phyloP scores from a whole-genome alignment of 2,329 filamentous ascomycete species.

The Fusarium duplospermum region DNA sequence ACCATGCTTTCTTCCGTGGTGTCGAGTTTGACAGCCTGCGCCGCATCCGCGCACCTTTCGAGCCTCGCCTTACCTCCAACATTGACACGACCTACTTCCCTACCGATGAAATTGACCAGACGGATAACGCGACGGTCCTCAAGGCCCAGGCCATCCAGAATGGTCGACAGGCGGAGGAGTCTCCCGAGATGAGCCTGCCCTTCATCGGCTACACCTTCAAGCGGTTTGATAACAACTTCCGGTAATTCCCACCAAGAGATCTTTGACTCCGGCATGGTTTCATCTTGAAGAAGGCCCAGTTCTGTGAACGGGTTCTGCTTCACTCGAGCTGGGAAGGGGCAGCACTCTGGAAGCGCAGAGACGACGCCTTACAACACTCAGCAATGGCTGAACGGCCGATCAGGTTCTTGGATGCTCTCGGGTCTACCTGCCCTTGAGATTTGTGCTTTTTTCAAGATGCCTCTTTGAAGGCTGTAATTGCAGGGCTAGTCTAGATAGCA shows the following conservation, averaged over 20 bases:
- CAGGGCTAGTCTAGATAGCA: slow-evolving; percentile 22
- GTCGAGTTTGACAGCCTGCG: slow-evolving; percentile 95
- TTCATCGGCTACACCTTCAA: slow-evolving; percentile 82
- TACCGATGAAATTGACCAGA: slow-evolving; percentile 97
- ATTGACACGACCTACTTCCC: slow-evolving; percentile 99
- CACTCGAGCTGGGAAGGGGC: slow-evolving; percentile 1
- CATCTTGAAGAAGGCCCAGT: slow-evolving; percentile 14
- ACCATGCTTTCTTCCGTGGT: slow-evolving; percentile 94
- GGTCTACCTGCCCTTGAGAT: background rate
- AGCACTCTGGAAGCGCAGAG: slow-evolving; percentile 13
- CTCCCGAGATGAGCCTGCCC: slow-evolving; percentile 93
- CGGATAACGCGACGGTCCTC: slow-evolving; percentile 88
- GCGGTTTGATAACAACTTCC: slow-evolving; percentile 84
- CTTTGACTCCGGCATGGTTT: slow-evolving; percentile 1
- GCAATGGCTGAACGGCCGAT: slow-evolving; percentile 9
- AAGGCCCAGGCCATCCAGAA: slow-evolving; percentile 84
- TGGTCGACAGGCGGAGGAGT: slow-evolving; percentile 75
- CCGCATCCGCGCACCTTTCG: slow-evolving; percentile 93
- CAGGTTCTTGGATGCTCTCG: slow-evolving; percentile 11
- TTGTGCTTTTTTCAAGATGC: slow-evolving; percentile 11
- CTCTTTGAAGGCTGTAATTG: slow-evolving; percentile 14
- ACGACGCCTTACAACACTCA: background rate
- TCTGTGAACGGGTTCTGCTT: slow-evolving; percentile 35
- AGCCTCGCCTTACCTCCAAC: slow-evolving; percentile 91
- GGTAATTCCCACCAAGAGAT: slow-evolving; percentile 50